Evolutionary conservation across 2,329 filamentous ascomycete species (phyloP).

Genomic region (Xenoacremonium recifei): DNA sequence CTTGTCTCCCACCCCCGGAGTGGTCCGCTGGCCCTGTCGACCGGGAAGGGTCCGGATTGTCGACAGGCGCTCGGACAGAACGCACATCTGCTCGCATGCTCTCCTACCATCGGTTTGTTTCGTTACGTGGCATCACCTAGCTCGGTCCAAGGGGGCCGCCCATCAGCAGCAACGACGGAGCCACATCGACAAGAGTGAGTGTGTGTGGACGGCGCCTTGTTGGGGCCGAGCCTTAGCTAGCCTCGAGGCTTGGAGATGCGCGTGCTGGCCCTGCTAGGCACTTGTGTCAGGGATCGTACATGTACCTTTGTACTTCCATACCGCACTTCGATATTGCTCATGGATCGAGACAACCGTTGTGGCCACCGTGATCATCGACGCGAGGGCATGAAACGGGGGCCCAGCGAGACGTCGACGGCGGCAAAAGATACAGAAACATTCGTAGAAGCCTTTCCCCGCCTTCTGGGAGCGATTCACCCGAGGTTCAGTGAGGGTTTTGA

Average conservation of each 20-base stretch:
- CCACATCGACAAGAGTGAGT: slow-evolving; percentile 9
- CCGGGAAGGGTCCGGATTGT: too few relatives aligned
- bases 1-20: too few relatives aligned
- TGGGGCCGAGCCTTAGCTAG: slow-evolving; percentile 16
- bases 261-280: slow-evolving; percentile 6
- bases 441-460: too few relatives aligned
- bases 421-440: too few relatives aligned
- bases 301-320: slow-evolving; percentile 3
- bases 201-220: slow-evolving; percentile 20
- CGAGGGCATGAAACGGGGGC: neutral
- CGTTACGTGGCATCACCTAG: slow-evolving; percentile 29
- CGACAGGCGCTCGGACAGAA: too few relatives aligned
- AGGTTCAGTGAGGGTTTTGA: too few relatives aligned
- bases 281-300: slow-evolving; percentile 6
- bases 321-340: neutral
- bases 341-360: neutral
- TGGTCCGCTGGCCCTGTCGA: too few relatives aligned
- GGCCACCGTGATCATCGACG: neutral
- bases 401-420: too few relatives aligned
- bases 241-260: slow-evolving; percentile 11
- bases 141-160: slow-evolving; percentile 26
- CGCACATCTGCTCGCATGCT: too few relatives aligned
- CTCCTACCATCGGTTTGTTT: too few relatives aligned
- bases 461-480: too few relatives aligned
- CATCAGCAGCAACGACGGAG: slow-evolving; percentile 20